These are phyloP conservation scores for Vitis hybrid DNA, from an alignment of 177 flowering plant species.

Conservation along the genomic window DNA sequence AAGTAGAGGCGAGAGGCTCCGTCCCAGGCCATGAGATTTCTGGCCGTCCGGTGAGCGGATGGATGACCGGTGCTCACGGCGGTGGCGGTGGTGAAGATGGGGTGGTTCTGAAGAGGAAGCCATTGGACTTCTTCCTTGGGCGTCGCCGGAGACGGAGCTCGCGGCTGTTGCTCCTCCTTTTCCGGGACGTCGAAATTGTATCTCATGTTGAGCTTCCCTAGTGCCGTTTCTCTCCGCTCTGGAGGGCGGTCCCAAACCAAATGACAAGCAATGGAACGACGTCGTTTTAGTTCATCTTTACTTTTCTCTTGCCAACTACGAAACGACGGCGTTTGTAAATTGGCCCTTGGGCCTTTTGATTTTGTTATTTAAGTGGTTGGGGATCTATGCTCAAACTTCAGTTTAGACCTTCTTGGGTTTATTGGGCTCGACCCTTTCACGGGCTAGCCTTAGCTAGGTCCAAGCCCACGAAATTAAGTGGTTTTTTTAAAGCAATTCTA, in stretches of 20 bases:
- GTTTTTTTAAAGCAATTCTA: no score
- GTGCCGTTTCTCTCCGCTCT: not conserved
- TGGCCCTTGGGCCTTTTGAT: no score
- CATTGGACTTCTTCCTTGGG: slow-evolving; percentile 56
- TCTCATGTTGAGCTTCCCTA: slow-evolving; percentile 29
- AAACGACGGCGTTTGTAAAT: no score
- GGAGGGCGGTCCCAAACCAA: not conserved
- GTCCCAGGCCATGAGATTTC: slow-evolving; percentile 80
- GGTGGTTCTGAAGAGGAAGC: slow-evolving; percentile 70
- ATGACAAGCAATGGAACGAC: not conserved
- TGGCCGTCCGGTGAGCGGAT: slow-evolving; percentile 12
- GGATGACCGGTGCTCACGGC: slow-evolving; percentile 2
- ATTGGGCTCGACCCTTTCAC: no score
- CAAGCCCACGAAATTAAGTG: no score
- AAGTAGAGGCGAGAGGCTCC: slow-evolving; percentile 75
- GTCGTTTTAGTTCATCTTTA: no score
- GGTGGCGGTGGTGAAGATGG: slow-evolving; percentile 31
- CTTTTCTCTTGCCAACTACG: no score
- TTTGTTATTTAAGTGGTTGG: no score
- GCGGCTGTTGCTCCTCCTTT: slow-evolving; percentile 6
- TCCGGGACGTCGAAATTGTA: slow-evolving; percentile 38
- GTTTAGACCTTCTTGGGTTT: no score
- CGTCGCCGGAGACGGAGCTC: slow-evolving; percentile 19
- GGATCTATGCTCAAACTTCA: no score
- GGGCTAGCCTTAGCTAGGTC: no score